Evolutionary conservation across 805 yeast genomes (phyloP), one percentile per base, ranked within the genome.

Genomic region (Tetrapisispora nanseiensis): DNA sequence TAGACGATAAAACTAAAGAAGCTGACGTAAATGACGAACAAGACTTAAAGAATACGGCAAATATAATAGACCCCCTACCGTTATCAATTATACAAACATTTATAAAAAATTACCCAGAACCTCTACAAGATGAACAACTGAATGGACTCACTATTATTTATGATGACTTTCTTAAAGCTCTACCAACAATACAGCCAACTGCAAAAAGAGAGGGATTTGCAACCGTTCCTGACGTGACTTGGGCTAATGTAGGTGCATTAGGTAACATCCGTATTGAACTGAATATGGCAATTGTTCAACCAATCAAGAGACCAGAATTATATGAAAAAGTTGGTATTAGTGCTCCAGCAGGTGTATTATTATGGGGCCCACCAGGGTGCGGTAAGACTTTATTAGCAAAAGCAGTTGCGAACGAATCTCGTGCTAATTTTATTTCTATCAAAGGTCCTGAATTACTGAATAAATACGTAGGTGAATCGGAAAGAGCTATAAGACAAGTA

Each of bases 331-430:
- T 89, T 10, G 98, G 98, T 62, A 89, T 92, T 33, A 78, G 86
- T 42, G 96, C 97, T 0, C 97, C 97, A 2, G 87, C 95, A 0
- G 98, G 98, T 44, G 98, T 92, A 1, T 66, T 92, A 21, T 74
- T 92, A 71, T 92, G 98, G 98, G 98, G 98, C 0, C 98, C 98
- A 1, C 98, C 98, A 3, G 98, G 98, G 29, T 92, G 97, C 67
- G 98, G 98, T 72, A 92, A 92, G 59, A 92, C 98, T 0, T 69
- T 92, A 39, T 69, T 92, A 23, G 97, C 97, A 1, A 92, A 92
- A 56, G 98, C 98, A 2, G 97, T 92, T 3, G 98, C 98, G 10
- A 90, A 90, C 59, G 97, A 92, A 63, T 86, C 96, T 0, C 74
- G 94, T 41, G 97, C 97, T 11, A 92, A 92, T 59, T 92, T 92